Conservation (phyloP, 108 stramenopile genomes). For the Skeletonema potamos region DNA sequence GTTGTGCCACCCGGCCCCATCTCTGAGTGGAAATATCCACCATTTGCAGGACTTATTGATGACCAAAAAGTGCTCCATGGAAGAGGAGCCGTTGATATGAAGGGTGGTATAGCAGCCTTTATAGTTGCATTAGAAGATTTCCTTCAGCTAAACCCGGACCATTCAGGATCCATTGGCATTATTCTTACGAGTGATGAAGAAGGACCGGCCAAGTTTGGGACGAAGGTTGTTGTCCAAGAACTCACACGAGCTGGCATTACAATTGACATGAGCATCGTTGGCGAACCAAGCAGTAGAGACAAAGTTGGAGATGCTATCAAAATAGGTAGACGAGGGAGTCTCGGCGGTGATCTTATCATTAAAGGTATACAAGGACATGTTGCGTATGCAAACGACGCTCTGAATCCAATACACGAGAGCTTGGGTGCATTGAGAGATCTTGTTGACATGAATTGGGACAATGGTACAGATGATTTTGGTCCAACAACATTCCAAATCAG, state of each 20-base stretch:
- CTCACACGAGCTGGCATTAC: neutral
- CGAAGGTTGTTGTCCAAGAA: constrained; percentile 4
- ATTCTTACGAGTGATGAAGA: constrained; percentile 13
- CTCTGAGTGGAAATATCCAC: neutral
- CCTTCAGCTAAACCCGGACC: neutral
- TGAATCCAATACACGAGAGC: constrained; percentile 4
- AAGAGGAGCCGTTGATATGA: constrained; percentile 16
- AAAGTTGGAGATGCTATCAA: constrained; percentile 7
- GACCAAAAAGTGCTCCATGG: constrained; percentile 4
- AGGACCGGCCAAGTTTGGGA: constrained; percentile 1
- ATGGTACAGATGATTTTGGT: constrained; percentile 1
- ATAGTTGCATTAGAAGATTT: constrained; percentile 2
- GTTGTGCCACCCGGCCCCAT: constrained; percentile 3
- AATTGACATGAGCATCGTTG: constrained; percentile 13
- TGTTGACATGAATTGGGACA: constrained; percentile 5
- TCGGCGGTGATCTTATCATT: constrained; percentile 2
- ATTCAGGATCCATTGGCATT: neutral
- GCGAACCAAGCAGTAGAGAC: constrained; percentile 2
- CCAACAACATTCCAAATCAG: constrained; percentile 10
- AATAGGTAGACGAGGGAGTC: constrained; percentile 5
- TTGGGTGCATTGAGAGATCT: constrained; percentile 7
- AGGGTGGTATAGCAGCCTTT: constrained; percentile 11
- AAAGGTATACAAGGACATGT: constrained; percentile 7
- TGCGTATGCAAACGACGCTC: neutral
- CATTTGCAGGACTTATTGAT: constrained; percentile 2